Evolutionary conservation across 352 stramenopile species (phyloP), one percentile per base, ranked within the genome.

Genomic region (Phytophthora chlamydospora): DNA sequence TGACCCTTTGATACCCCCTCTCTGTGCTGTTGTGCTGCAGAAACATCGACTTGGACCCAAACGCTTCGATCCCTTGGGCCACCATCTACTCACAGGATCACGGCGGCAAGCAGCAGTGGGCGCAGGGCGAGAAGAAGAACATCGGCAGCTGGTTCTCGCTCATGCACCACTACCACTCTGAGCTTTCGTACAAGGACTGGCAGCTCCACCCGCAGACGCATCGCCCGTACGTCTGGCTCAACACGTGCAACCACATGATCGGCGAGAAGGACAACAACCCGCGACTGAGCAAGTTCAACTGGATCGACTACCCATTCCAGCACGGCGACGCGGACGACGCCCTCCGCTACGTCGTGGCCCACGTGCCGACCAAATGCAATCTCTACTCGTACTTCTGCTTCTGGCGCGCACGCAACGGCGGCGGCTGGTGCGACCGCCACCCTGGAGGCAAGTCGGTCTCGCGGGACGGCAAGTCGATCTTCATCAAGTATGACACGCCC

Each of bases 191-290:
- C 53, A 50, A 47, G 10, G 69, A 80, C 29, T 95, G 87, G 87
- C 55, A 71, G 40, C 38, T 78, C 35, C 55, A 67, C 12, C 57
- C 45, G 7, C 71, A 75, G 62, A 78, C 63, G 16, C 52, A 85
- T 36, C 85, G 87, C 6, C 87, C 87, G 38, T 75, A 85, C 35
- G 66, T 94, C n/a, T 95, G 77, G 62, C 80, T 95, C 55, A 95
- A 94, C 77, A 95, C 87, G 45, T 95, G 87, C 76, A 95, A 95
- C 52, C 87, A 95, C 84, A 91, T 95, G 84, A 92, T 95, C 58
- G 83, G 87, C 41, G 78, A 95, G 66, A 75, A 62, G 38, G 87
- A 95, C 74, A 95, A 92, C 62, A 95, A 95, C 60, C 59, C 73
- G 21, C 71, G 58, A 4, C 71, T 95, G 48, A 65, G 51, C 54